These are phyloP conservation scores for Cytospora leucostoma DNA, from an alignment of 2,329 filamentous ascomycete species.

Conservation along the genomic window DNA sequence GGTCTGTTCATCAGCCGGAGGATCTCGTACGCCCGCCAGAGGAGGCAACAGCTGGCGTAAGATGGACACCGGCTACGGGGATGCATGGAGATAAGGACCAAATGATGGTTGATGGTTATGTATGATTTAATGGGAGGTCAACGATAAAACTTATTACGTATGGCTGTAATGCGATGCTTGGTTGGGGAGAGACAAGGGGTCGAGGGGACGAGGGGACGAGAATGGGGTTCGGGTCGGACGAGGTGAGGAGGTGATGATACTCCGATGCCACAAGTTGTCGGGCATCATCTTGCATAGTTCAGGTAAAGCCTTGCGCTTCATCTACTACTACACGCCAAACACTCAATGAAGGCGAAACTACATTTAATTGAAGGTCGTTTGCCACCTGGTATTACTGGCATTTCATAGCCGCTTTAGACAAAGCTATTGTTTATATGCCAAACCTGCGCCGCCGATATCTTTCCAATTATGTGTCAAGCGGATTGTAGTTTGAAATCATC, in stretches of 20 bases:
- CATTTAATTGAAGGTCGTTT: slow-evolving; percentile 9
- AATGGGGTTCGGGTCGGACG: not conserved
- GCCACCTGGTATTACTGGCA: not conserved
- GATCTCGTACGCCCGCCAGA: slow-evolving; percentile 35
- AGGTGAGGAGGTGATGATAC: slow-evolving; percentile 25
- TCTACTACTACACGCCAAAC: slow-evolving; percentile 24
- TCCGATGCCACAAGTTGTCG: slow-evolving; percentile 22
- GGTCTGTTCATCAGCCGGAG: slow-evolving; percentile 47
- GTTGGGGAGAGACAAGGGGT: not conserved
- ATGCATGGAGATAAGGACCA: not conserved
- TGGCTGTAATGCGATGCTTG: slow-evolving; percentile 24
- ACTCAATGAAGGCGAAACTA: slow-evolving; percentile 13
- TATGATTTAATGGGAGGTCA: slow-evolving; percentile 22
- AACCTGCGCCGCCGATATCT: not conserved
- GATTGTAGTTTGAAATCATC: not conserved
- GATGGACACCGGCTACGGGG: not conserved
- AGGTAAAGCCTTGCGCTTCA: slow-evolving; percentile 17
- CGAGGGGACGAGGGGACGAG: not conserved
- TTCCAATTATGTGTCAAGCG: not conserved
- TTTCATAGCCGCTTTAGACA: not conserved
- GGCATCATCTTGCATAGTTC: slow-evolving; percentile 25
- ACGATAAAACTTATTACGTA: slow-evolving; percentile 21
- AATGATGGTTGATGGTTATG: slow-evolving; percentile 5
- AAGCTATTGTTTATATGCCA: not conserved
- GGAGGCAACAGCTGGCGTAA: slow-evolving; percentile 10